phyloP scores from a whole-genome alignment of 192 early-diverging fungal species.

The Haplosporangium gracile region DNA sequence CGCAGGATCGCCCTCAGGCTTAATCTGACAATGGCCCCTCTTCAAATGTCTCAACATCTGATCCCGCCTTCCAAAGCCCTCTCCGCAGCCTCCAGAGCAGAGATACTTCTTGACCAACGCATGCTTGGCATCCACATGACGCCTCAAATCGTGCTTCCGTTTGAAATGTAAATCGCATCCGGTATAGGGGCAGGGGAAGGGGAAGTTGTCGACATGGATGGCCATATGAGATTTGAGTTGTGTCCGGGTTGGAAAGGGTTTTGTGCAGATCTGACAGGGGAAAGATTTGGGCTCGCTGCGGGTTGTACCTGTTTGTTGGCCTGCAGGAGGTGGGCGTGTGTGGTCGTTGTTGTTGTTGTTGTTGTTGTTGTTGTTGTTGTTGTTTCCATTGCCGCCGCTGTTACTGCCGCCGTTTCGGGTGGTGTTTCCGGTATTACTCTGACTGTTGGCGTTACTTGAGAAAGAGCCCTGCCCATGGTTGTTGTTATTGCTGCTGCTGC shows the following conservation, averaged over 20 bases:
- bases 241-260: slow-evolving; percentile 50
- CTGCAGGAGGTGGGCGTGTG: not conserved
- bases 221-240: slow-evolving; percentile 58
- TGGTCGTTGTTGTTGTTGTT: slow-evolving; percentile 7
- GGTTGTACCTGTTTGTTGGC: not conserved
- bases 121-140: slow-evolving; percentile 59
- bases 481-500: not conserved
- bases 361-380: no score
- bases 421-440: not conserved
- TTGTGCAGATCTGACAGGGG: slow-evolving; percentile 49
- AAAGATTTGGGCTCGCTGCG: slow-evolving; percentile 34
- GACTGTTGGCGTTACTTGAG: not conserved
- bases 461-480: slow-evolving; percentile 1
- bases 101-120: slow-evolving; percentile 54
- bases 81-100: slow-evolving; percentile 48
- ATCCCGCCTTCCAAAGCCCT: slow-evolving; percentile 53
- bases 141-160: slow-evolving; percentile 59
- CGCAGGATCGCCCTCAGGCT: not conserved
- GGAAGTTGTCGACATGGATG: slow-evolving; percentile 55
- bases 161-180: slow-evolving; percentile 56
- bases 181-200: slow-evolving; percentile 50
- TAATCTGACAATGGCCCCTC: slow-evolving; percentile 21
- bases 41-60: slow-evolving; percentile 50
- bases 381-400: not conserved
- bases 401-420: not conserved